A percentile compares a stretch with the other conserved stretches of the same genome.
Evolutionary conservation across 1,284 basidiomycete genomes (phyloP).

Genomic region (Abortiporus biennis): DNA sequence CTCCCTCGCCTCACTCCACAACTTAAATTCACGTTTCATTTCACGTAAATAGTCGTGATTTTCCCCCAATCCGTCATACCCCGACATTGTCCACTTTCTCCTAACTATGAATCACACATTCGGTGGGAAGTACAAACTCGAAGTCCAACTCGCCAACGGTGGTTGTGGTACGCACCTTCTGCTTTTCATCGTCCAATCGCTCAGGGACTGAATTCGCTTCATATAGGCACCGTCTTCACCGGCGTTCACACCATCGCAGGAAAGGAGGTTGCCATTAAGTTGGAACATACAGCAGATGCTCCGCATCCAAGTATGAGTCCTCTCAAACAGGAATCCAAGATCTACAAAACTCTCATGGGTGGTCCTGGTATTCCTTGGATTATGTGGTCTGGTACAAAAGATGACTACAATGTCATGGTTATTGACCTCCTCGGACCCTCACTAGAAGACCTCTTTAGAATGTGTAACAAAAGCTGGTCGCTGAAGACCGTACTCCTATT

Average conservation of each 20-base stretch:
- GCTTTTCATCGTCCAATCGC: conserved; percentile 6
- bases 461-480: conserved; percentile 88
- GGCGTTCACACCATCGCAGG: conserved; percentile 94
- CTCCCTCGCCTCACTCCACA: not conserved
- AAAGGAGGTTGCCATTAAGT: conserved; percentile 96
- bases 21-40: not conserved
- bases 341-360: conserved; percentile 90
- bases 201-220: not conserved
- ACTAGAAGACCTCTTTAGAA: conserved; percentile 92
- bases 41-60: not conserved
- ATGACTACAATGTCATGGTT: conserved; percentile 97
- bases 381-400: conserved; percentile 91
- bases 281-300: too few species aligned
- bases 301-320: conserved; percentile 83
- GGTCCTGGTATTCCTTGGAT: conserved; percentile 94
- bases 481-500: conserved; percentile 91
- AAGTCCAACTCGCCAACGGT: conserved; percentile 92
- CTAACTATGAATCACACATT: conserved; percentile 64
- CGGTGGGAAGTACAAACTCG: conserved; percentile 88
- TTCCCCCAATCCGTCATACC: not conserved
- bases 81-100: not conserved
- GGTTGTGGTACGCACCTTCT: conserved; percentile 70
- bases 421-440: conserved; percentile 92
- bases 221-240: conserved; percentile 82
- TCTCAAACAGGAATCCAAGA: conserved; percentile 87